phyloP scores from a whole-genome alignment of 1,284 basidiomycete genomes.

The Ganoderma sp. region DNA sequence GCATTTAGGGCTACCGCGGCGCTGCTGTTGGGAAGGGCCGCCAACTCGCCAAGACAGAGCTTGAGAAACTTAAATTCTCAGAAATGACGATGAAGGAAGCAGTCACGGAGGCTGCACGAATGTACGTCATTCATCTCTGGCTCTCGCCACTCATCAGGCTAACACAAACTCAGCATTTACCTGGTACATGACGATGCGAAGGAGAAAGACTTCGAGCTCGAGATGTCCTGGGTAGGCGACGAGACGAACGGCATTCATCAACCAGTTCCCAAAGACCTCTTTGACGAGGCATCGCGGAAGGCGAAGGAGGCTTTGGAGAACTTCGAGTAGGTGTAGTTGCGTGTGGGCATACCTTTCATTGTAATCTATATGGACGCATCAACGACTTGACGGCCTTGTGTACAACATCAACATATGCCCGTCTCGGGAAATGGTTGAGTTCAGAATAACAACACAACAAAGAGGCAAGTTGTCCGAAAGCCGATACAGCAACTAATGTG shows the following conservation, averaged over 20 bases:
- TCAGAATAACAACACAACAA: conserved; percentile 22
- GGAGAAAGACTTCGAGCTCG: conserved; percentile 98
- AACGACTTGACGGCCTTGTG: conserved; percentile 17
- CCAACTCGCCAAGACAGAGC: conserved; percentile 96
- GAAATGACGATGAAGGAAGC: conserved; percentile 84
- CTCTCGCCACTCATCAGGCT: not conserved
- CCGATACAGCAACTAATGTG: conserved; percentile 9
- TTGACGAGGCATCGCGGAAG: conserved; percentile 86
- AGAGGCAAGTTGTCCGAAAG: conserved; percentile 26
- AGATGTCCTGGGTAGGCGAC: conserved; percentile 95
- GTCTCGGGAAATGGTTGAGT: not conserved
- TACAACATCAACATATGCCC: conserved; percentile 4
- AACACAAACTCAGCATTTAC: conserved; percentile 74
- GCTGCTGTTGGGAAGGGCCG: conserved; percentile 96
- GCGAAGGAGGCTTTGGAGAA: conserved; percentile 90
- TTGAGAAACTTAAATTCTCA: conserved; percentile 92
- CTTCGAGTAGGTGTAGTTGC: conserved; percentile 74
- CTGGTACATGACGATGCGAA: conserved; percentile 97
- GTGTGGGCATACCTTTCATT: conserved; percentile 30
- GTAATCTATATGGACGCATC: conserved; percentile 32
- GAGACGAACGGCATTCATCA: conserved; percentile 85
- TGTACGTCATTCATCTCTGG: conserved; percentile 62
- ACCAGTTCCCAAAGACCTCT: conserved; percentile 84
- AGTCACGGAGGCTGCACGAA: conserved; percentile 92
- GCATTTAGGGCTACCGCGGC: conserved; percentile 83